These are phyloP conservation scores for Fulvia fulva DNA, from an alignment of 2,329 filamentous ascomycete species.

Conservation along the genomic window DNA sequence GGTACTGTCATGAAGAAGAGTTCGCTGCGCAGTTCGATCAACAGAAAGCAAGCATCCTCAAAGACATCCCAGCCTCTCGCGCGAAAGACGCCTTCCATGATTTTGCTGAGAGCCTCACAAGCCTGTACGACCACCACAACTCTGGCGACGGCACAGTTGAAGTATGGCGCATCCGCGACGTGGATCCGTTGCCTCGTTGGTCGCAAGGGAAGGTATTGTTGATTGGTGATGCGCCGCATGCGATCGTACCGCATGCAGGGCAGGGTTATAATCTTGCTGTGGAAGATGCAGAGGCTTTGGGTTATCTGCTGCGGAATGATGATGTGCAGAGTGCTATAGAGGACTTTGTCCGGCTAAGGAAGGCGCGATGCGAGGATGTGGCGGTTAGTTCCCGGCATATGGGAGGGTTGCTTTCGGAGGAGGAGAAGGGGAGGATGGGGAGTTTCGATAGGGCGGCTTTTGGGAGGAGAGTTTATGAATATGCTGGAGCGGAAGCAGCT, in stretches of 20 bases:
- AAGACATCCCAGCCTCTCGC: conserved; percentile 6
- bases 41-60: conserved; percentile 9
- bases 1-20: conserved; percentile 10
- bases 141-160: conserved; percentile 8
- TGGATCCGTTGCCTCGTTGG: conserved; percentile 7
- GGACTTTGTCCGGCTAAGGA: conserved; percentile 3
- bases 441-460: conserved; percentile 5
- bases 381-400: conserved; percentile 7
- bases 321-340: conserved; percentile 1
- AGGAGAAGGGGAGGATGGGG: background rate
- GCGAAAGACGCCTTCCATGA: conserved; percentile 4
- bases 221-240: conserved; percentile 8
- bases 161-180: conserved; percentile 12
- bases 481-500: conserved; percentile 5
- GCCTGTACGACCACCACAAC: conserved; percentile 7
- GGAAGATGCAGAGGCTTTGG: conserved; percentile 12
- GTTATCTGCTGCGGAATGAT: conserved; percentile 1
- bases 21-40: conserved; percentile 11
- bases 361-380: conserved; percentile 5
- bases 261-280: conserved; percentile 10
- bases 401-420: conserved; percentile 4
- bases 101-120: background rate
- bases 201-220: conserved; percentile 6
- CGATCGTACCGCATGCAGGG: conserved; percentile 11
- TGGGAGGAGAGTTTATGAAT: conserved; percentile 6